Evolutionary conservation across 805 yeast genomes (phyloP), one percentile per base, ranked within the genome.

Genomic region (Yarrowia porcina): DNA sequence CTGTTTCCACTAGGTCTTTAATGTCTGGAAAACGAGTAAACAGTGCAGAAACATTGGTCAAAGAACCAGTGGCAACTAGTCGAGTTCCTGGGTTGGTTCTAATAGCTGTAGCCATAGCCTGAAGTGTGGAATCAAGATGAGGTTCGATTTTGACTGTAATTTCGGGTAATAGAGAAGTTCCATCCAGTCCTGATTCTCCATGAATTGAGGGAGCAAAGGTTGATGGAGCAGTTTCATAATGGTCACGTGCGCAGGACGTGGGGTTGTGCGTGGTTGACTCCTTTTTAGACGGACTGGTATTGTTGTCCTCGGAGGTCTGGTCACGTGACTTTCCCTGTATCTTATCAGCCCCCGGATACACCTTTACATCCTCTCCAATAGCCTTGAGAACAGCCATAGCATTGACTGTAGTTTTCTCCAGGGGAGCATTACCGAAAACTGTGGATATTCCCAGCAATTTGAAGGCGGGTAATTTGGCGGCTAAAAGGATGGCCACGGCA

Each of bases 141-240:
- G 74, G 73, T 42, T 67, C 71, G 11, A 74, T 67, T 3, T 66
- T 65, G 35, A 75, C 69, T 0, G 67, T 68, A 0, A 90, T 82
- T 15, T 65, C 66, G 1, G 88, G 87, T 4, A 90, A 79, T 30
- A 86, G 70, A 2, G 76, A 73, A 0, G 88, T 83, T n/a, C 94
- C 96, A 50, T 89, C 93, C 21, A 90, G 75, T 0, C 97, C 97
- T 1, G 86, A 76, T 35, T 73, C 75, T 0, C 97, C 96, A 69
- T 89, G 96, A 23, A 88, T 82, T 50, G 82, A 81, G 6, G 83
- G 80, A 4, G 94, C 90, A 67, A 73, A 76, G 20, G 74, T 72
- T 0, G 85, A 80, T 7, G 75, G 73, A 11, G 83, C 79, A 1
- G 70, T 74, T 68, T 88, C 73, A 0, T 96, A 94, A 23, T 69